A percentile compares a stretch with the other conserved stretches of the same genome.
Evolutionary conservation across 2,329 filamentous ascomycete species (phyloP).

Genomic region (Ceratocystis papillata): DNA sequence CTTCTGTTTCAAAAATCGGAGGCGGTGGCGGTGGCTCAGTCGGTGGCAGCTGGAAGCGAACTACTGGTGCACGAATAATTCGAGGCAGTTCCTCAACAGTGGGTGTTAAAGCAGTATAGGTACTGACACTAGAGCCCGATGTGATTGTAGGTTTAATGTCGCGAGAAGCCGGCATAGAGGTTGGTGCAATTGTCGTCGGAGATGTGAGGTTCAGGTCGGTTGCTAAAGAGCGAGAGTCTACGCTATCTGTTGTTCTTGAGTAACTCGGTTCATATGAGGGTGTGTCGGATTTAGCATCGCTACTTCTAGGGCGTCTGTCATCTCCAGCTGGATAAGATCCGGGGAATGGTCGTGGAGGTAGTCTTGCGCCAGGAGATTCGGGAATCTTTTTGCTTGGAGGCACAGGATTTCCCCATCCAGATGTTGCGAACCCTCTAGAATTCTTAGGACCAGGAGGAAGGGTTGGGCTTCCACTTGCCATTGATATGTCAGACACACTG

Average conservation of each 20-base stretch:
- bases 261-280: background rate
- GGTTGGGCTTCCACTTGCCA: slow-evolving; percentile 29
- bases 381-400: slow-evolving; percentile 38
- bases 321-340: slow-evolving; percentile 31
- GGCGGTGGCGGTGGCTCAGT: slow-evolving; percentile 30
- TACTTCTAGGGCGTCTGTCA: slow-evolving; percentile 42
- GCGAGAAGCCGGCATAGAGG: background rate
- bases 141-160: slow-evolving; percentile 11
- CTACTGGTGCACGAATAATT: slow-evolving; percentile 29
- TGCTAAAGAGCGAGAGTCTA: background rate
- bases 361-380: slow-evolving; percentile 44
- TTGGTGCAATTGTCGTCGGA: slow-evolving; percentile 12
- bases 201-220: slow-evolving; percentile 11
- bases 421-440: slow-evolving; percentile 7
- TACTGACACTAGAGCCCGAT: background rate
- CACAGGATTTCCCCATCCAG: slow-evolving; percentile 44
- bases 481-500: slow-evolving; percentile 23
- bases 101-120: background rate
- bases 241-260: background rate
- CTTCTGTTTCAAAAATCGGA: slow-evolving; percentile 24
- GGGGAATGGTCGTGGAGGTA: slow-evolving; percentile 20
- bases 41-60: slow-evolving; percentile 35
- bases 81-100: slow-evolving; percentile 25
- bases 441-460: slow-evolving; percentile 28
- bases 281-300: slow-evolving; percentile 39